Evolutionary conservation across 2,329 filamentous ascomycete genomes (phyloP).

Genomic region (Penicillium sp.): DNA sequence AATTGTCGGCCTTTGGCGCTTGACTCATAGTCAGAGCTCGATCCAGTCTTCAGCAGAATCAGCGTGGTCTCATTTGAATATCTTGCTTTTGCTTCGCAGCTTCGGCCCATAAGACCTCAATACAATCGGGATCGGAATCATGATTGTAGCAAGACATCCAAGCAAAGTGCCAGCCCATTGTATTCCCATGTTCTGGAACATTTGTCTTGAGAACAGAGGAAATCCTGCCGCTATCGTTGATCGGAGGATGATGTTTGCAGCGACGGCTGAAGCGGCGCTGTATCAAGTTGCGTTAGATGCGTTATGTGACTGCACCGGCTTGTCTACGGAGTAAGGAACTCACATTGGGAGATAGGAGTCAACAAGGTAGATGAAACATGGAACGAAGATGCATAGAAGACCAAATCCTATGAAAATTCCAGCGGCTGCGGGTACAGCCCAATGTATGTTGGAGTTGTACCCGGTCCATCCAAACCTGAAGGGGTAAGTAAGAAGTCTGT

Average conservation of each 20-base stretch:
- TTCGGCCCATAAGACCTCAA: conserved; percentile 29
- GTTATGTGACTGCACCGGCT: background rate
- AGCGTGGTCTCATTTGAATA: background rate
- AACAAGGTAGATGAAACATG: conserved; percentile 36
- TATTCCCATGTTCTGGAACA: conserved; percentile 37
- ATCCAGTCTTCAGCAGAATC: background rate
- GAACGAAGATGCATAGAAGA: conserved; percentile 31
- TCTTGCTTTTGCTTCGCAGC: conserved; percentile 26
- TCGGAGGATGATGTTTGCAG: conserved; percentile 37
- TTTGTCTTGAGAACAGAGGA: conserved; percentile 36
- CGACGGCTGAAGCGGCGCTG: conserved; percentile 37
- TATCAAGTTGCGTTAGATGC: background rate
- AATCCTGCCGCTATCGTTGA: conserved; percentile 34
- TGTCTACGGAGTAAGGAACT: conserved; percentile 7
- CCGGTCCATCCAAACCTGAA: conserved; percentile 34
- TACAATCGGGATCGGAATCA: conserved; percentile 35
- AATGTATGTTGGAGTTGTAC: conserved; percentile 27
- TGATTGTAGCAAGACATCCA: conserved; percentile 32
- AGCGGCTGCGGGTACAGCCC: conserved; percentile 25
- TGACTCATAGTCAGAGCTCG: conserved; percentile 30
- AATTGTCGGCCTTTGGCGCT: conserved; percentile 33
- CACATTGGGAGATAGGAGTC: conserved; percentile 40
- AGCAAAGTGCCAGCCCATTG: conserved; percentile 40
- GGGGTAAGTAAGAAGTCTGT: background rate
- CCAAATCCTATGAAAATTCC: conserved; percentile 32